Percentiles rank a stretch among this genome's conserved stretches.
Conservation (phyloP, 495 filamentous ascomycete species). For the Penicilliopsis zonata region DNA sequence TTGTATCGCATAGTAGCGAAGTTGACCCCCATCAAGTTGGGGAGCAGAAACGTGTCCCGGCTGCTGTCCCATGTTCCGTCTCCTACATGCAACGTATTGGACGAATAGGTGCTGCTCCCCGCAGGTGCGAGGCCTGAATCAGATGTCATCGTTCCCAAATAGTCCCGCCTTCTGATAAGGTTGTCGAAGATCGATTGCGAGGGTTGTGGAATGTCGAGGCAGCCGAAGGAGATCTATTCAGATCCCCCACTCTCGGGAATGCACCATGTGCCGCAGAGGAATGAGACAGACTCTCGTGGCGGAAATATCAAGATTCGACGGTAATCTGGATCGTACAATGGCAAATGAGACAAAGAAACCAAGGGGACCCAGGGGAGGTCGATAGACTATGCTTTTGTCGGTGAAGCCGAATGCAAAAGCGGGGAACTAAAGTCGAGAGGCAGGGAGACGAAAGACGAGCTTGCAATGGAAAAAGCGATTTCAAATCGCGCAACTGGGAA, state of each 20-base stretch:
- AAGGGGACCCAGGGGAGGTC: not conserved
- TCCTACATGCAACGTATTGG: slow-evolving; percentile 72
- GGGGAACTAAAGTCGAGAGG: not conserved
- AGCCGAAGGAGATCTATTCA: slow-evolving; percentile 34
- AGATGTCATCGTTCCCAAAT: slow-evolving; percentile 21
- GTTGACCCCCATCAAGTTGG: slow-evolving; percentile 76
- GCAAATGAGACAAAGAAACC: not conserved
- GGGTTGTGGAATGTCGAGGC: slow-evolving; percentile 21
- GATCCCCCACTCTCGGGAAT: slow-evolving; percentile 37
- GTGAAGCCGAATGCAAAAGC: not conserved
- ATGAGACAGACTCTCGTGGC: not conserved
- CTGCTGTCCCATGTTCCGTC: slow-evolving; percentile 85
- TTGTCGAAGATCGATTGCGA: slow-evolving; percentile 6
- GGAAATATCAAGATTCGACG: not conserved
- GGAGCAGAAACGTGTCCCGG: slow-evolving; percentile 77
- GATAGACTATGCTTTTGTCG: not conserved
- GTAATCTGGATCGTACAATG: not conserved
- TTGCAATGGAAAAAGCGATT: not conserved
- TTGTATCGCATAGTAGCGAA: slow-evolving; percentile 94
- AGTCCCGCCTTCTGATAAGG: slow-evolving; percentile 1
- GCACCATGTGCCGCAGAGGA: slow-evolving; percentile 29
- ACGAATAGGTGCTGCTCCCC: slow-evolving; percentile 73
- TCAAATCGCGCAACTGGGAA: too few relatives aligned
- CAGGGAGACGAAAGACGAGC: not conserved
- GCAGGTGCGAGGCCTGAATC: slow-evolving; percentile 52